These are phyloP conservation scores for Actinomortierella wolfii DNA, from an alignment of 371 early-diverging fungal species.

Conservation along the genomic window DNA sequence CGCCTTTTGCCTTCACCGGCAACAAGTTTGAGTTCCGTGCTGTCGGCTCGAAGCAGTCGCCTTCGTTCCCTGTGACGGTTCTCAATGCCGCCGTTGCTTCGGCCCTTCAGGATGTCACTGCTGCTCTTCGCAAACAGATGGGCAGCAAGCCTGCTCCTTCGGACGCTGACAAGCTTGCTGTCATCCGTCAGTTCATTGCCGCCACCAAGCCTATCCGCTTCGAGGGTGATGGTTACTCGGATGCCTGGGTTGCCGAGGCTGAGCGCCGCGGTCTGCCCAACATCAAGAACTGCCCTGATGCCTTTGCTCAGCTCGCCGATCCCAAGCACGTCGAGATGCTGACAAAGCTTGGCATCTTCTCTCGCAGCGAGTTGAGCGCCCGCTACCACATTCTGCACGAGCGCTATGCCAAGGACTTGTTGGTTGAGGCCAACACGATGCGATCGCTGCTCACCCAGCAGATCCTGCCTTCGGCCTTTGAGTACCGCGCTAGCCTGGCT, in stretches of 20 bases:
- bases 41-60: slow-evolving; percentile 97
- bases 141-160: slow-evolving; percentile 79
- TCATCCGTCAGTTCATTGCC: slow-evolving; percentile 84
- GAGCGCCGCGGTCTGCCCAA: slow-evolving; percentile 92
- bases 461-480: slow-evolving; percentile 87
- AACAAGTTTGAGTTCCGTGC: slow-evolving; percentile 99
- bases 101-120: slow-evolving; percentile 76
- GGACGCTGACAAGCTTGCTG: slow-evolving; percentile 85
- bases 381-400: slow-evolving; percentile 95
- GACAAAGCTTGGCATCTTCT: slow-evolving; percentile 81
- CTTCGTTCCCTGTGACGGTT: slow-evolving; percentile 93
- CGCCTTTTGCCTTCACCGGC: slow-evolving; percentile 98
- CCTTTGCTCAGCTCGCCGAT: slow-evolving; percentile 80
- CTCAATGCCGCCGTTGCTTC: slow-evolving; percentile 93
- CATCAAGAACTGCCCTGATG: slow-evolving; percentile 86
- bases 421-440: slow-evolving; percentile 95
- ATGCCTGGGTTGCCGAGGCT: slow-evolving; percentile 80
- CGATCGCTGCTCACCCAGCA: slow-evolving; percentile 77
- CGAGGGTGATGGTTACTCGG: slow-evolving; percentile 96
- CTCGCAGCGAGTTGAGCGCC: slow-evolving; percentile 84
- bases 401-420: slow-evolving; percentile 94
- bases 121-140: slow-evolving; percentile 73
- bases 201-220: slow-evolving; percentile 90
- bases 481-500: slow-evolving; percentile 87
- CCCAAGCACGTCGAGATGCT: slow-evolving; percentile 79